Evolutionary conservation across 2,329 filamentous ascomycete genomes (phyloP), one percentile per base, ranked within the genome.

Genomic region (Lachnellula suecica): DNA sequence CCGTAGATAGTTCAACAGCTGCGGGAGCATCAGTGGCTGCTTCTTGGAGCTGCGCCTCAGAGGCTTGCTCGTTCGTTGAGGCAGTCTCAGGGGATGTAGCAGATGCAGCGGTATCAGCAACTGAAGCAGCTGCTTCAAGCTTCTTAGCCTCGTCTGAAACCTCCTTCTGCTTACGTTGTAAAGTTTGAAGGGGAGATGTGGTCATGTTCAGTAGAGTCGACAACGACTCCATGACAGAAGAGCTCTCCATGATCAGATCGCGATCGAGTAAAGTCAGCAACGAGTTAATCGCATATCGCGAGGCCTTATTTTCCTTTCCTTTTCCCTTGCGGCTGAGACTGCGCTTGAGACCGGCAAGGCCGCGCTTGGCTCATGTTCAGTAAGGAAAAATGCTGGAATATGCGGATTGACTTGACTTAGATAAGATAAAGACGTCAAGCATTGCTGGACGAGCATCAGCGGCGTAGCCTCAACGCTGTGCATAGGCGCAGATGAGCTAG

Each of bases 241-340:
- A 92, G 71, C 91, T 99, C 72, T 99, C 94, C 74, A 96, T 96
- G 59, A 99, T 92, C 56, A 97, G 78, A 59, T 91, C 89, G n/a
- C 94, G 88, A 67, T 97, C 94, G 20, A 99, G 79, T 4, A 99
- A 79, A 56, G 85, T 87, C 43, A 99, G 79, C 25, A 99, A 75
- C 13, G 92, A 91, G 68, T 99, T 99, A 68, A 99, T 82, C 9
- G 95, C 91, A 68, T 88, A 99, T 68, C 90, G 94, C 61, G 87
- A 85, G 24, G 89, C 85, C 70, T 88, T 95, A 60, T 77, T 83
- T 59, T 96, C 93, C 71, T 93, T 94, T 47, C 77, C 82, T 70
- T 97, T 97, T 63, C 90, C 91, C 73, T 97, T 97, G 59, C 88
- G 86, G 64, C 84, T 87, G 19, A 84, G 71, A 54, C 82, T 86